phyloP scores from a whole-genome alignment of 2,329 filamentous ascomycete genomes.

The Sporothrix globosa region DNA sequence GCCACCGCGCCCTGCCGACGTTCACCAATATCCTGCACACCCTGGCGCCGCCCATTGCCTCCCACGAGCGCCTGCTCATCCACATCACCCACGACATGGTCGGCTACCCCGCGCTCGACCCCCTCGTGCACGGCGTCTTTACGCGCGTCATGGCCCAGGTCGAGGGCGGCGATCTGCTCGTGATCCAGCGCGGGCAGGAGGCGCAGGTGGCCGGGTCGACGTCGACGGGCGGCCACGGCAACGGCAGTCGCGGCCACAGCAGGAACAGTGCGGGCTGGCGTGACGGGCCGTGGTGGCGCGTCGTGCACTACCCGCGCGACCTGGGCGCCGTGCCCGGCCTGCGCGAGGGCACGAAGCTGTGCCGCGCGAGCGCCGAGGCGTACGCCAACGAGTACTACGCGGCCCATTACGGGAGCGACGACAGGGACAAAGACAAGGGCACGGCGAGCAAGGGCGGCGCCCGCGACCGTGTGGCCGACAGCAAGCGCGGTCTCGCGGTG shows the following conservation, averaged over 20 bases:
- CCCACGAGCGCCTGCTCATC: slow-evolving; percentile 94
- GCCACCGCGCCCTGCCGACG: slow-evolving; percentile 84
- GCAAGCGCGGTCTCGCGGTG: slow-evolving; percentile 65
- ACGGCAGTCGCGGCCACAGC: background rate
- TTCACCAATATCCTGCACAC: slow-evolving; percentile 95
- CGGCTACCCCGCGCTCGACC: slow-evolving; percentile 91
- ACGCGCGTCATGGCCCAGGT: slow-evolving; percentile 98
- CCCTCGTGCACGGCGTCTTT: slow-evolving; percentile 88
- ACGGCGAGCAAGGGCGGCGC: background rate
- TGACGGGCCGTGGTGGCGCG: slow-evolving; percentile 96
- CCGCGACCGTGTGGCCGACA: slow-evolving; percentile 11
- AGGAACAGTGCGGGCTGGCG: slow-evolving; percentile 69
- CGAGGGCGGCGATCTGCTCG: slow-evolving; percentile 91
- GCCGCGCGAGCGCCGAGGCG: slow-evolving; percentile 82
- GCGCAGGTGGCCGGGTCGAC: slow-evolving; percentile 54
- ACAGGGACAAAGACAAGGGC: background rate
- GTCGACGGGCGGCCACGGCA: slow-evolving; percentile 3
- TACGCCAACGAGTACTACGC: slow-evolving; percentile 86
- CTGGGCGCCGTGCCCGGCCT: slow-evolving; percentile 79
- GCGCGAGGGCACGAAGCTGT: slow-evolving; percentile 87
- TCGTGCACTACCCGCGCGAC: slow-evolving; percentile 68
- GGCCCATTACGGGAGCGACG: slow-evolving; percentile 66
- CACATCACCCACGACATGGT: slow-evolving; percentile 96
- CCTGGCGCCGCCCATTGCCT: slow-evolving; percentile 92
- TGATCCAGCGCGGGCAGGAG: slow-evolving; percentile 91